Base-by-base conservation (phyloP, 2,329 filamentous ascomycete genomes). In the Helotiales sp. region DNA sequence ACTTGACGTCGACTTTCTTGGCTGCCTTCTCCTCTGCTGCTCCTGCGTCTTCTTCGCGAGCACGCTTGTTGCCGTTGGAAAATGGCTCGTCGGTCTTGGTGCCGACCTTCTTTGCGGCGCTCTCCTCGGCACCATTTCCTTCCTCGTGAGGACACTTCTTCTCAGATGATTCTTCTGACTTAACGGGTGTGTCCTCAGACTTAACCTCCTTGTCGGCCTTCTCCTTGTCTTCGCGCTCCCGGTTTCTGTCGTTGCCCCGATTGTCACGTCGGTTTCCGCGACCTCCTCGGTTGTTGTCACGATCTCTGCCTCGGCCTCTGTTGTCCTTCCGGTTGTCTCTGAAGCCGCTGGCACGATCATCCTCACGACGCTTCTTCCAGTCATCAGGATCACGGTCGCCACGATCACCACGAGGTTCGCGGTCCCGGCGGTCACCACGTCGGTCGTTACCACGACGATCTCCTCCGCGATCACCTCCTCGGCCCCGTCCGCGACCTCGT, bases 341-440 rank as follows among this genome's bases (percentile, higher is more conserved):
- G 79, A 87, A 87, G 24, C 87, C 88, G 72, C 82, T 82, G 78
- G 85, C 86, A 76, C 86, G 86, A 73, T 90, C 87, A 50, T 88
- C 77, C 7, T 89, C 86, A 24, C 87, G 84, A 72, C 88, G 84
- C 78, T 85, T 84, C 80, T 88, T 90, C 87, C 88, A 90, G 79
- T 90, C 85, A 72, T 87, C 80, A 59, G 81, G 77, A 73, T 87
- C 83, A 61, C 79, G 79, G 62, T 80, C 78, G 5, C 57, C 20
- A 28, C 40, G 50, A 17, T 45, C 49, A 32, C 79, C 67, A 60
- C 70, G 65, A 28, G 63, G 61, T 65, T 75, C 74, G 40, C 75
- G 73, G 28, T 75, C 74, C 43, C 75, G 73, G 28, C 66, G 66
- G 28, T 65, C 58, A 52, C 63, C 66, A 5, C 69, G 47, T 26